Percentiles rank a stretch among this genome's conserved stretches.
Conservation (phyloP, 1,139 yeast genomes). For the Sugiyamaella neomexicana region DNA sequence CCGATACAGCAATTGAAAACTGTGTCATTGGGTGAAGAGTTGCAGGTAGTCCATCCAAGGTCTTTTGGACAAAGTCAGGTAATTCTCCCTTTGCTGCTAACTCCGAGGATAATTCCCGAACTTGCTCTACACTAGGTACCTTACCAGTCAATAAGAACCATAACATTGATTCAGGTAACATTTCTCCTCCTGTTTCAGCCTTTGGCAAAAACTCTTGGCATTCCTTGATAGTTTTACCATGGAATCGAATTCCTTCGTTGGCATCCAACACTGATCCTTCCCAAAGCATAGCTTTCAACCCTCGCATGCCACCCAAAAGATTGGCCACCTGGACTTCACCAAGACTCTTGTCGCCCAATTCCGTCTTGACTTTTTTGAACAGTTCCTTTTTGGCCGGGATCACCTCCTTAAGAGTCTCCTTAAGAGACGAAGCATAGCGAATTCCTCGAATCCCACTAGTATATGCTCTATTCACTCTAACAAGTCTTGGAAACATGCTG, state of each 20-base stretch:
- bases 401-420: slow-evolving; percentile 42
- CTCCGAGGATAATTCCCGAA: slow-evolving; percentile 73
- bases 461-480: neutral
- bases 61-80: slow-evolving; percentile 82
- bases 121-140: slow-evolving; percentile 76
- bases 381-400: slow-evolving; percentile 48
- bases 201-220: slow-evolving; percentile 50
- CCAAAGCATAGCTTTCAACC: slow-evolving; percentile 53
- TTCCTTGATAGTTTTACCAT: slow-evolving; percentile 53
- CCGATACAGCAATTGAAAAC: slow-evolving; percentile 88
- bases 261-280: slow-evolving; percentile 57
- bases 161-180: slow-evolving; percentile 82
- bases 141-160: slow-evolving; percentile 92
- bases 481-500: slow-evolving; percentile 1
- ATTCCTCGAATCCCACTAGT: slow-evolving; percentile 22
- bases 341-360: slow-evolving; percentile 39
- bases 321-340: slow-evolving; percentile 50
- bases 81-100: slow-evolving; percentile 79
- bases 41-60: slow-evolving; percentile 79
- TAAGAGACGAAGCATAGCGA: slow-evolving; percentile 36
- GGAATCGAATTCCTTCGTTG: slow-evolving; percentile 54
- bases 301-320: slow-evolving; percentile 58
- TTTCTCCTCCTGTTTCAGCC: slow-evolving; percentile 51
- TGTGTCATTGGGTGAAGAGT: slow-evolving; percentile 98
- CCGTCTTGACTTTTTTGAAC: slow-evolving; percentile 43